phyloP scores from a whole-genome alignment of 257 asterid species.

The Solanum ossicruentum region DNA sequence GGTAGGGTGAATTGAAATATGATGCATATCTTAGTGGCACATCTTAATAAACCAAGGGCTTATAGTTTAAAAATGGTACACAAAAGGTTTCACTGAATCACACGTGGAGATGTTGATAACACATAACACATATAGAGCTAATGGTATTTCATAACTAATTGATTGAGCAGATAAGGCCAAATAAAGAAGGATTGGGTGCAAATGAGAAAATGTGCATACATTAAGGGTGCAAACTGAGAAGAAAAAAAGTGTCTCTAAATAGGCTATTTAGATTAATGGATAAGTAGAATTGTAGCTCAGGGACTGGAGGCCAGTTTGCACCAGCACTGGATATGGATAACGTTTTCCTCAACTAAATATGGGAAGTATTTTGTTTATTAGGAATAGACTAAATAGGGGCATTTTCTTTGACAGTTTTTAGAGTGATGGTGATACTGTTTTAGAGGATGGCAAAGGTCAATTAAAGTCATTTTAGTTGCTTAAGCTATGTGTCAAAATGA shows the following conservation, averaged over 20 bases:
- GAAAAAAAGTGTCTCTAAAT: neutral
- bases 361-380: neutral
- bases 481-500: neutral
- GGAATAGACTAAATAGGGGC: neutral
- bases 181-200: neutral
- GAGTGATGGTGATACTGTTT: neutral
- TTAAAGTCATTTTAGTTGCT: neutral
- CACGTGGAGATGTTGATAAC: too few species aligned
- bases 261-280: neutral
- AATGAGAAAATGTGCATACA: neutral
- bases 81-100: too few species aligned
- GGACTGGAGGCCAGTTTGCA: neutral
- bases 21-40: neutral
- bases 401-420: neutral
- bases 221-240: neutral
- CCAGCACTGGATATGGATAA: neutral
- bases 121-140: too few species aligned
- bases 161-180: neutral
- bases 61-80: neutral
- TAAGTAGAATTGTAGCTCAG: neutral
- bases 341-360: neutral
- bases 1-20: neutral
- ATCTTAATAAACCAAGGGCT: neutral
- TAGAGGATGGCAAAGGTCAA: neutral
- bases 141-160: too few species aligned